Evolutionary conservation across 441 rosid species (phyloP), one percentile per base, ranked within the genome.

Genomic region (Bocquillonia castaneifolia): DNA sequence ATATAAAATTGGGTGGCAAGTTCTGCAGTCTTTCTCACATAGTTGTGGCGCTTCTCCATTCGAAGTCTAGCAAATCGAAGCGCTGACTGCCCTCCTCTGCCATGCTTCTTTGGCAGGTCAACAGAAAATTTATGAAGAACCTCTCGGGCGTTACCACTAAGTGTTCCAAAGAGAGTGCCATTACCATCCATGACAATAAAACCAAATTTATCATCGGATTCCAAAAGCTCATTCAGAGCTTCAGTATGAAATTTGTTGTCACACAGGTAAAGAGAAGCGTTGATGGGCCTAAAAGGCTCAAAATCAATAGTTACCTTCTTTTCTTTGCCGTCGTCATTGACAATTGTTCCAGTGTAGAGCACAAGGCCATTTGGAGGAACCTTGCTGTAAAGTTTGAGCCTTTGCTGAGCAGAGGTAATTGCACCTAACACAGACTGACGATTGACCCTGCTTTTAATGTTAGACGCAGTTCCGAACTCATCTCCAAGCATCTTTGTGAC

Each of bases 21-120:
- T 78, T 88, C 97, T 0, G 97, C 93, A 0, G 91, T 86, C 78
- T 89, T 89, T 80, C 92, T 81, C 58, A 88, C 91, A 83, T 90
- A 90, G 68, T 90, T 90, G 81, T 86, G 92, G 58, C 96, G 90
- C 79, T 90, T 90, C 78, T 84, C 96, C 90, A 85, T 90, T 22
- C 94, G 85, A 68, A 88, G 90, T 28, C 96, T 84, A 26, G 90
- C 92, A 82, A 90, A 90, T 18, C 92, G 88, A 72, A 86, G 90
- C 25, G 96, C 96, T 51, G 94, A 88, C 69, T 90, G 96, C 39
- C 96, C 96, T 80, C 96, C 96, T 78, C 96, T 86, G 13, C 92
- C 94, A 61, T 90, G 94, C 57, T 90, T 90, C 88, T 90, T 90
- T 0, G 96, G 96, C 61, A 88, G 86, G 78, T 90, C 96, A 60